These are phyloP conservation scores for Kodamaea alishanica DNA, from an alignment of 1,139 yeast genomes.

Conservation along the genomic window DNA sequence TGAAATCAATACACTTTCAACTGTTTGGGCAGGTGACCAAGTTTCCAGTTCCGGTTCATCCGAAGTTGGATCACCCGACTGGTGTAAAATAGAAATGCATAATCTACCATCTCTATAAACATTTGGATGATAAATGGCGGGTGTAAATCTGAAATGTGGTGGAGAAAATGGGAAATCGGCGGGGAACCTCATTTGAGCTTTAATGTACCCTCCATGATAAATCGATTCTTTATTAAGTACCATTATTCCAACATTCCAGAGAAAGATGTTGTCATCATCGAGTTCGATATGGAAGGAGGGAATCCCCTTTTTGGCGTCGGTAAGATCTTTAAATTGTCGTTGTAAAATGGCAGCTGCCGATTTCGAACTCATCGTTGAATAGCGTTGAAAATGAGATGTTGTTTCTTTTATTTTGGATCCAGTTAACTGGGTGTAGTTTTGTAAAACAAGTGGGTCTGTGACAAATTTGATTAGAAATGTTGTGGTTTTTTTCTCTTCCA, in stretches of 20 bases:
- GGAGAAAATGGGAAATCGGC: conserved; percentile 88
- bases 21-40: conserved; percentile 97
- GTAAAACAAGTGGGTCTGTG: background rate
- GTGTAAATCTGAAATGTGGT: conserved; percentile 89
- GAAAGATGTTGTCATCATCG: conserved; percentile 85
- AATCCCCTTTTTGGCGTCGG: conserved; percentile 88
- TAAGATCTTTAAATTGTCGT: conserved; percentile 91
- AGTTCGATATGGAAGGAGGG: conserved; percentile 87
- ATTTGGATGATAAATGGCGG: conserved; percentile 92
- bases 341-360: conserved; percentile 75
- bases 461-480: conserved; percentile 7
- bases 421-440: background rate
- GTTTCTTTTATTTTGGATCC: too few relatives aligned
- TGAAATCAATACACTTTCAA: conserved; percentile 83
- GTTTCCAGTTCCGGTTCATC: conserved; percentile 92
- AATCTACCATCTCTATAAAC: conserved; percentile 90
- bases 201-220: conserved; percentile 94
- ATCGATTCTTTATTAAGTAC: conserved; percentile 84
- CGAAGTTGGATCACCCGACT: conserved; percentile 81
- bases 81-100: conserved; percentile 89
- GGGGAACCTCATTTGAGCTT: conserved; percentile 92
- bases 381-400: background rate
- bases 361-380: conserved; percentile 38
- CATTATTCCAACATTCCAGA: conserved; percentile 93
- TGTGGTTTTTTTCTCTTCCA: conserved; percentile 3